Evolutionary conservation across 2,329 filamentous ascomycete species (phyloP), one percentile per base, ranked within the genome.

Genomic region (Aphanoascus verrucosus): DNA sequence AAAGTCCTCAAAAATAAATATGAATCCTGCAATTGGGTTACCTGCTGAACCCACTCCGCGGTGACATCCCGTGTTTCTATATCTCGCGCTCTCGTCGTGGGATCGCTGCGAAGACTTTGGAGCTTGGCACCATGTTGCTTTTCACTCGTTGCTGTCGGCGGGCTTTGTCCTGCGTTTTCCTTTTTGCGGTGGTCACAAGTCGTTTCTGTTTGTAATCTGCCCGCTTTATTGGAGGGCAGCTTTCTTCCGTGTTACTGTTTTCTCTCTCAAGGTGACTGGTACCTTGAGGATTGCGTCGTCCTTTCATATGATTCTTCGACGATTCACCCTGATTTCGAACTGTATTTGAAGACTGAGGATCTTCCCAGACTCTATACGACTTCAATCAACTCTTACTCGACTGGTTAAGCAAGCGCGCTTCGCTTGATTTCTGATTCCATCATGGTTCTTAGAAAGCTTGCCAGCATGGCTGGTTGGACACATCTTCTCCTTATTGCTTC

Each of bases 1-100:
- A 52, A 52, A 46, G 50, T 52, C 50, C 50, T 40, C 50, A 46
- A 28, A 28, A 28, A 3, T 28, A 28, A 28, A 17, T 20, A 31
- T 23, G 14, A 14, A 12, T 32, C 41, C 49, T 45, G 11, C 17
- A 19, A 52, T 52, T 52, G 49, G 49, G 5, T 14, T 14, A 9
- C 14, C 49, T 5, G 20, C 9, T 45, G 15, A 38, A 8, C 31
- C 12, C 15, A 38, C 49, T 52, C 45, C 31, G 49, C 49, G 31
- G 7, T 17, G 20, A 20, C 34, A 52, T 52, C 50, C 50, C 50
- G 50, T 37, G 40, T 40, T n/a, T 9, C 23, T 28, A 7, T 28
- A 28, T 40, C 9, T 49, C 28, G 31, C 45, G 35, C 32, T 35
- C 31, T 46, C 6, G 12, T 7, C 4, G 31, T 35, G 43, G 34